Evolutionary conservation across 371 early-diverging fungal genomes (phyloP).

Genomic region (Rhizopus stolonifer): DNA sequence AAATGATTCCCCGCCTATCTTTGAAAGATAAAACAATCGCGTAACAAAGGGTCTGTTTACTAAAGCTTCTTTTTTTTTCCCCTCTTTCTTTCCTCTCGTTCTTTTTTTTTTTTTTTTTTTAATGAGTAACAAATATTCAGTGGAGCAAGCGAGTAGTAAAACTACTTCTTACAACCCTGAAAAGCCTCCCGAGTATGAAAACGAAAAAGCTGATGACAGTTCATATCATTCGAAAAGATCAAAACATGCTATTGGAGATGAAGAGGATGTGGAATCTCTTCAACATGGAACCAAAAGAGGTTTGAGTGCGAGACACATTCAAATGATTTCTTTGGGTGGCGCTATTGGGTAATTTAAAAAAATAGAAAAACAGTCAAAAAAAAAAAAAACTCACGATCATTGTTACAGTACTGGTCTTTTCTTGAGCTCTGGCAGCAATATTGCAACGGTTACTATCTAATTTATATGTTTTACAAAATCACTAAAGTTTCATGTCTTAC

Average conservation of each 20-base stretch:
- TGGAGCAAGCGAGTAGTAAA: conserved; percentile 3
- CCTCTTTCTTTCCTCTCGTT: background rate
- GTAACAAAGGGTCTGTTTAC: background rate
- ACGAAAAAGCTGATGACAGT: background rate
- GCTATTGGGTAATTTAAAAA: conserved; percentile 55
- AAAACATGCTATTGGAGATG: conserved; percentile 6
- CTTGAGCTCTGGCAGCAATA: conserved; percentile 76
- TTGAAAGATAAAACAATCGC: background rate
- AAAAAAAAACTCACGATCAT: background rate
- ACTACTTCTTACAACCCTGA: background rate
- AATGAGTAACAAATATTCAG: conserved; percentile 6
- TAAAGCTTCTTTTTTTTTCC: conserved; percentile 5
- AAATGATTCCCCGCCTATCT: conserved; percentile 14
- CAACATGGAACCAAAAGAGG: conserved; percentile 46
- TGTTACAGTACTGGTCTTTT: conserved; percentile 79
- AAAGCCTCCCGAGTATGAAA: conserved; percentile 5
- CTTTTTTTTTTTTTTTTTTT: conserved; percentile 8
- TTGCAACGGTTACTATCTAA: conserved; percentile 40
- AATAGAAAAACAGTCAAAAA: background rate
- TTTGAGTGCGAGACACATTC: conserved; percentile 68
- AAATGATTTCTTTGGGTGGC: conserved; percentile 80
- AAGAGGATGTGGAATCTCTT: conserved; percentile 33
- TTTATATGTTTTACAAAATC: background rate
- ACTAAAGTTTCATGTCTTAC: background rate
- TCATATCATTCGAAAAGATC: conserved; percentile 7